phyloP scores from a whole-genome alignment of 23 red algal genomes.

The Gracilaria gracilis region DNA sequence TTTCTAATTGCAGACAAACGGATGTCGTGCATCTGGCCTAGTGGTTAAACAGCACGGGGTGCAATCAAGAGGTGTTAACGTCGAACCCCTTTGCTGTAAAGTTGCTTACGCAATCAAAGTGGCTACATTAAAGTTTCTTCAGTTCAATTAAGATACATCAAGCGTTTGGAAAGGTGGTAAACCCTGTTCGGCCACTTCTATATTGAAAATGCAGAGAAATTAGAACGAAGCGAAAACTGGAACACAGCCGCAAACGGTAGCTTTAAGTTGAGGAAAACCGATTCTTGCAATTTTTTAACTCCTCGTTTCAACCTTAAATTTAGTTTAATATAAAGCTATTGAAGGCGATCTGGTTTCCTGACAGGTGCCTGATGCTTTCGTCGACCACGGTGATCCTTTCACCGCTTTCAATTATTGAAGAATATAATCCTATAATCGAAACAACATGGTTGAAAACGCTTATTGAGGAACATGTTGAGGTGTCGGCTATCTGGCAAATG shows the following conservation, averaged over 20 bases:
- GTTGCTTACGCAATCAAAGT: not conserved
- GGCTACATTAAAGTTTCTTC: not conserved
- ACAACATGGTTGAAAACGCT: too few relatives aligned
- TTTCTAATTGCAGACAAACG: not conserved
- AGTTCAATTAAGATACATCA: not conserved
- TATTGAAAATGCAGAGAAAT: not conserved
- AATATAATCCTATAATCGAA: too few relatives aligned
- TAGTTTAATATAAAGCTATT: too few relatives aligned
- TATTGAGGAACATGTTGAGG: not conserved
- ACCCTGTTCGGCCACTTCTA: not conserved
- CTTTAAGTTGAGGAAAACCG: not conserved
- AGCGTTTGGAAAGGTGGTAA: not conserved
- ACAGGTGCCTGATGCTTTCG: too few relatives aligned
- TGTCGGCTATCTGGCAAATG: not conserved
- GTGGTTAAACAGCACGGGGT: not conserved
- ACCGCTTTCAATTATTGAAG: too few relatives aligned
- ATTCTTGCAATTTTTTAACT: not conserved
- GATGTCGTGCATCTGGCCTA: not conserved
- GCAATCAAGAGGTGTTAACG: not conserved
- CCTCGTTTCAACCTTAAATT: too few relatives aligned
- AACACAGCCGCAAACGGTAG: conserved; percentile 3
- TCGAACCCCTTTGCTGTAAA: conserved; percentile 20
- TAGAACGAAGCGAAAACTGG: not conserved
- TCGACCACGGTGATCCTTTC: too few relatives aligned
- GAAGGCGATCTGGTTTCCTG: too few relatives aligned